These are phyloP conservation scores for Coleophoma cylindrospora DNA, from an alignment of 2,329 filamentous ascomycete species.

Conservation along the genomic window DNA sequence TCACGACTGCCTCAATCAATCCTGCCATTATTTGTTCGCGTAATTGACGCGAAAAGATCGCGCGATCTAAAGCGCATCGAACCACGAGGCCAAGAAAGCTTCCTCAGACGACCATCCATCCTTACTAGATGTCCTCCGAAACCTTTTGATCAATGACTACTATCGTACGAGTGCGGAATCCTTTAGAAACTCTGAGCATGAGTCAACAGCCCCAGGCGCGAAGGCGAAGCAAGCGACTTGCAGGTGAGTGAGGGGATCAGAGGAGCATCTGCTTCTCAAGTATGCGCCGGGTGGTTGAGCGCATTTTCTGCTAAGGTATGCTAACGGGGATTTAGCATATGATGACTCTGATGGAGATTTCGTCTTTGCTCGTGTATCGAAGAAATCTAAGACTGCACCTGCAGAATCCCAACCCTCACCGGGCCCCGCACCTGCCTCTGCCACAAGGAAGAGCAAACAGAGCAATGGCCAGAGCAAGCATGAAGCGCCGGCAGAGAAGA, in stretches of 20 bases:
- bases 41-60: no score
- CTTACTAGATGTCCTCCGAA: constrained; percentile 21
- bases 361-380: constrained; percentile 64
- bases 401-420: constrained; percentile 35
- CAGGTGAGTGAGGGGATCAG: constrained; percentile 41
- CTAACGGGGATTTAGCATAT: constrained; percentile 36
- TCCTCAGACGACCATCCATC: neutral
- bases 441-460: constrained; percentile 30
- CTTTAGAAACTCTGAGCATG: constrained; percentile 66
- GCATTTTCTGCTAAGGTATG: neutral
- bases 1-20: no score
- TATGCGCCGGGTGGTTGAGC: neutral
- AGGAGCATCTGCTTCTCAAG: constrained; percentile 5
- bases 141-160: constrained; percentile 59
- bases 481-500: constrained; percentile 32
- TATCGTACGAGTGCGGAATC: constrained; percentile 57
- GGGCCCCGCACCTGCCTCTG: constrained; percentile 27
- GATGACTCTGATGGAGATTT: constrained; percentile 78
- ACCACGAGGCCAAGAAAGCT: no score
- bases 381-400: constrained; percentile 56
- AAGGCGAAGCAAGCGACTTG: constrained; percentile 56
- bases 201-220: constrained; percentile 52
- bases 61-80: no score
- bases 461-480: constrained; percentile 32
- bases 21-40: no score